Percentiles rank a stretch among this genome's conserved stretches.
Conservation (phyloP, 768 basidiomycete species). For the Gymnopilus junonius region DNA sequence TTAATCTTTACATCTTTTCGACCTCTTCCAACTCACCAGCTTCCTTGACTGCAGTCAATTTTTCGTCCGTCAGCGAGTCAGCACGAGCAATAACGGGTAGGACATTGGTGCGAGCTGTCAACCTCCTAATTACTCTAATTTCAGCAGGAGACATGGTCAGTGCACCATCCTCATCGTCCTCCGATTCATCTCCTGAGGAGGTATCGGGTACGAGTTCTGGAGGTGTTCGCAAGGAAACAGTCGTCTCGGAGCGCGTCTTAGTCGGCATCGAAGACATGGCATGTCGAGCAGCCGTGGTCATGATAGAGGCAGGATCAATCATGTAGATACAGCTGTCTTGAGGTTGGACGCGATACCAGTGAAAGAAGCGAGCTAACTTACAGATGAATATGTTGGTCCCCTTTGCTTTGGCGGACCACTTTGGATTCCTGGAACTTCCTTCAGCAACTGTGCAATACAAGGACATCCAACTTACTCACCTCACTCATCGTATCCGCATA, state of each 20-base stretch:
- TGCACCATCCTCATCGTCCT: conserved; percentile 53
- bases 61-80: conserved; percentile 85
- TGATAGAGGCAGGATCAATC: conserved; percentile 77
- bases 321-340: conserved; percentile 76
- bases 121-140: conserved; percentile 76
- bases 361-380: conserved; percentile 40
- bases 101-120: conserved; percentile 76
- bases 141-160: conserved; percentile 79
- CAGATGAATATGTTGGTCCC: conserved; percentile 91
- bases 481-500: conserved; percentile 89
- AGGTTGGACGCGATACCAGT: conserved; percentile 14
- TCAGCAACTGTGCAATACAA: neutral
- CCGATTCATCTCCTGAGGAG: conserved; percentile 52
- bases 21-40: conserved; percentile 43
- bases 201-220: conserved; percentile 61
- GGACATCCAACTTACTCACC: conserved; percentile 43
- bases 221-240: conserved; percentile 55
- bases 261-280: conserved; percentile 51
- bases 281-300: conserved; percentile 56
- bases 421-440: conserved; percentile 73
- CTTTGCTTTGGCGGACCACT: conserved; percentile 84
- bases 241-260: conserved; percentile 69
- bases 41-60: conserved; percentile 68
- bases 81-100: conserved; percentile 81
- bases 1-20: neutral